Conservation (phyloP, 2,329 filamentous ascomycete species). For the Sporothrix brunneoviolacea region DNA sequence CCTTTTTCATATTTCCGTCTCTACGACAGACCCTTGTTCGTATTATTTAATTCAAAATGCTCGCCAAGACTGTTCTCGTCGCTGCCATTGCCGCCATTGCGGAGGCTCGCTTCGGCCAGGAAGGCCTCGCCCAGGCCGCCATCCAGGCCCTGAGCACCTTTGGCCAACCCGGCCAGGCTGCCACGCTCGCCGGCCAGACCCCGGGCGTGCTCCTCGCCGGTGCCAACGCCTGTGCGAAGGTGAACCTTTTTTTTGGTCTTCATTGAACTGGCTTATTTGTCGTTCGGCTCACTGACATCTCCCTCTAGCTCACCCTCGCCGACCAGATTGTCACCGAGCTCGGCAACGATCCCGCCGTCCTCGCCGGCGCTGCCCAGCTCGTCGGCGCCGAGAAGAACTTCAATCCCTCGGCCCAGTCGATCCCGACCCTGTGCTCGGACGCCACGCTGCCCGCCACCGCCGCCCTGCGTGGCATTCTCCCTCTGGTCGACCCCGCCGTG, state of each 20-base stretch:
- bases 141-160: slow-evolving; percentile 44
- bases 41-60: background rate
- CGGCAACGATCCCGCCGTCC: slow-evolving; percentile 49
- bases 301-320: slow-evolving; percentile 52
- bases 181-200: slow-evolving; percentile 53
- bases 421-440: slow-evolving; percentile 58
- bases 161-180: slow-evolving; percentile 51
- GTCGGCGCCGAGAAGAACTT: slow-evolving; percentile 11
- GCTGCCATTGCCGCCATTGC: slow-evolving; percentile 22
- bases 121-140: slow-evolving; percentile 47
- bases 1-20: too few relatives aligned
- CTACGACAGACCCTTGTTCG: too few relatives aligned
- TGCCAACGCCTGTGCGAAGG: slow-evolving; percentile 26
- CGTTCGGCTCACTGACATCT: too few relatives aligned
- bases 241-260: too few relatives aligned
- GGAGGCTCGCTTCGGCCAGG: slow-evolving; percentile 54
- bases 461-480: too few relatives aligned
- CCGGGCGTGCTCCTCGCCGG: slow-evolving; percentile 54
- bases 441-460: too few relatives aligned
- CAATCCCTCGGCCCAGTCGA: slow-evolving; percentile 46
- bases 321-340: slow-evolving; percentile 58
- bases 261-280: too few relatives aligned
- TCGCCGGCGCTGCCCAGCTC: slow-evolving; percentile 50
- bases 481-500: too few relatives aligned
- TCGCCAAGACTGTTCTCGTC: slow-evolving; percentile 32